Evolutionary conservation across 2,329 filamentous ascomycete genomes (phyloP).

Genomic region (Fusarium humuli): DNA sequence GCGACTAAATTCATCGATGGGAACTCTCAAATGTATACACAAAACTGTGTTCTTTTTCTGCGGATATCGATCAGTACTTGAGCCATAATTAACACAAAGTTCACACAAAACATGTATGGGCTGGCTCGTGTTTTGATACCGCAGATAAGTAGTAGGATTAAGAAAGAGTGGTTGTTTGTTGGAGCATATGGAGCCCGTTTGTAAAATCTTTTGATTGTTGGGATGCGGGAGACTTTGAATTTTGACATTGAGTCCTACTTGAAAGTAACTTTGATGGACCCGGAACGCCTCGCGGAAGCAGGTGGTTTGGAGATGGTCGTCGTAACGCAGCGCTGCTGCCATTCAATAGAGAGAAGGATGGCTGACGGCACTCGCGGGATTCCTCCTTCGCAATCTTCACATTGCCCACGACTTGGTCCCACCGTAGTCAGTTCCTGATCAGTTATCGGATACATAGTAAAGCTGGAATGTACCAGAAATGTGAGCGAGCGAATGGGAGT

Average conservation of each 20-base stretch:
- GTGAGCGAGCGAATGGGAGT: rapidly evolving
- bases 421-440: not conserved
- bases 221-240: not conserved
- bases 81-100: not conserved
- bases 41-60: not conserved
- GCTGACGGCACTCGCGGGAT: not conserved
- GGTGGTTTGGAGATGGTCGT: too few species aligned
- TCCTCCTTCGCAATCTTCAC: rapidly evolving
- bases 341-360: not conserved
- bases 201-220: not conserved
- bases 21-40: not conserved
- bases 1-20: not conserved
- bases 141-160: too few species aligned
- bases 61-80: not conserved
- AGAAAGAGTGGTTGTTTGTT: not conserved
- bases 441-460: not conserved
- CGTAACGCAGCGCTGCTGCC: not conserved
- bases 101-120: not conserved
- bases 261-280: not conserved
- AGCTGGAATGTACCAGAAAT: rapidly evolving
- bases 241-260: not conserved
- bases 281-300: too few species aligned
- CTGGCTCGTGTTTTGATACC: not conserved
- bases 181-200: not conserved
- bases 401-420: not conserved